Conservation (phyloP, 805 yeast genomes). For the Candida schatavii region DNA sequence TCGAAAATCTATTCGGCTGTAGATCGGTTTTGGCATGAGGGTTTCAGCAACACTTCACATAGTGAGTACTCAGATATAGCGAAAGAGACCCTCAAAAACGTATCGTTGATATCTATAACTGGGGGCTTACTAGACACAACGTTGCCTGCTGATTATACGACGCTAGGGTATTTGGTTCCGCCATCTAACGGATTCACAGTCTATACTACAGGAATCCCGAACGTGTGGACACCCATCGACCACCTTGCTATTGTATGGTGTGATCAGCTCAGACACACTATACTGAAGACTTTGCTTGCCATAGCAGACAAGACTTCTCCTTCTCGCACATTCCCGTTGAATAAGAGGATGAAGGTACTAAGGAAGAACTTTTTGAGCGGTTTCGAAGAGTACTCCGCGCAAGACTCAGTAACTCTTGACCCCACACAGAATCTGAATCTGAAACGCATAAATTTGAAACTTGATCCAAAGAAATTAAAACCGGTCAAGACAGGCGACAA, state of each 20-base stretch:
- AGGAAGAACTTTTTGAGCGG: conserved; percentile 50
- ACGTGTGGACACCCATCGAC: conserved; percentile 92
- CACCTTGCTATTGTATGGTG: conserved; percentile 98
- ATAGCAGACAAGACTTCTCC: conserved; percentile 50
- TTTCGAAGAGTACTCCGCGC: conserved; percentile 43
- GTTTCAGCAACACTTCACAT: conserved; percentile 35
- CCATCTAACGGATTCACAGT: conserved; percentile 75
- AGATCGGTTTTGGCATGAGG: conserved; percentile 77
- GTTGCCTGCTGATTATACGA: conserved; percentile 87
- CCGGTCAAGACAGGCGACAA: conserved; percentile 6
- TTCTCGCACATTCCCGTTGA: conserved; percentile 49
- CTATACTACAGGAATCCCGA: conserved; percentile 81
- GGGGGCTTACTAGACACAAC: conserved; percentile 81
- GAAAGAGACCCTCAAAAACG: conserved; percentile 45
- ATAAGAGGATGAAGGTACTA: conserved; percentile 58
- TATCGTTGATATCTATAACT: conserved; percentile 79
- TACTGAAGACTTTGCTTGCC: conserved; percentile 59
- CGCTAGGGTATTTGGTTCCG: conserved; percentile 70
- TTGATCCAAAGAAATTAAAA: conserved; percentile 17
- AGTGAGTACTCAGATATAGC: conserved; percentile 33
- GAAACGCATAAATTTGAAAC: conserved; percentile 14
- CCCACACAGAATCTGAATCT: conserved; percentile 16
- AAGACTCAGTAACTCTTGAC: conserved; percentile 20
- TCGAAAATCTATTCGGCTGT: conserved; percentile 68
- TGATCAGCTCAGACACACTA: conserved; percentile 67